A percentile compares a stretch with the other conserved stretches of the same genome.
phyloP scores from a whole-genome alignment of 352 stramenopile genomes.

The Globisporangium rhizosaccharum region DNA sequence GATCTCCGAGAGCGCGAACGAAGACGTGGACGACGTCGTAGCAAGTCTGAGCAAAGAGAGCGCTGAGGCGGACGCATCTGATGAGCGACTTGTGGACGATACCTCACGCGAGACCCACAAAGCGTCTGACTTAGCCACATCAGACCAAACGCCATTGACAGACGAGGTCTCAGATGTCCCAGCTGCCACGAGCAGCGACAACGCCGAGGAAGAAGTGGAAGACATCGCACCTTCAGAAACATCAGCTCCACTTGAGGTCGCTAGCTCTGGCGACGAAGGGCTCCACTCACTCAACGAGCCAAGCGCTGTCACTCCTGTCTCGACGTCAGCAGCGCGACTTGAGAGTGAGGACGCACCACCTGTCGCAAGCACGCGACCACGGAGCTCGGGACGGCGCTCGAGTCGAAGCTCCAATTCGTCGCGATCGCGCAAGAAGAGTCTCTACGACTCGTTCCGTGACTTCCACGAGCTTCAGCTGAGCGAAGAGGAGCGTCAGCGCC shows the following conservation, averaged over 20 bases:
- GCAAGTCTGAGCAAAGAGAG: not conserved
- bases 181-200: not conserved
- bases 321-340: too few species aligned
- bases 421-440: slow-evolving; percentile 19
- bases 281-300: too few species aligned
- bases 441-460: slow-evolving; percentile 45
- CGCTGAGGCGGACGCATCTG: not conserved
- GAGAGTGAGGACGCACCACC: too few species aligned
- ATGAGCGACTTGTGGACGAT: not conserved
- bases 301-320: too few species aligned
- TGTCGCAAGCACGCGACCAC: too few species aligned
- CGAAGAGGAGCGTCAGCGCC: slow-evolving; percentile 25
- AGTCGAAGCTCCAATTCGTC: not conserved
- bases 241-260: too few species aligned
- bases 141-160: too few species aligned
- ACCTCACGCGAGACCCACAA: not conserved
- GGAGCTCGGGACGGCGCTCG: too few species aligned
- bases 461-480: slow-evolving; percentile 36
- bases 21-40: not conserved
- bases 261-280: too few species aligned
- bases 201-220: not conserved
- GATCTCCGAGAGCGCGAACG: not conserved
- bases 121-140: too few species aligned
- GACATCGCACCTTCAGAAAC: not conserved
- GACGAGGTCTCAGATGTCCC: not conserved